Base-by-base conservation (phyloP, 1,284 basidiomycete genomes). In the Termitomyces sp. region DNA sequence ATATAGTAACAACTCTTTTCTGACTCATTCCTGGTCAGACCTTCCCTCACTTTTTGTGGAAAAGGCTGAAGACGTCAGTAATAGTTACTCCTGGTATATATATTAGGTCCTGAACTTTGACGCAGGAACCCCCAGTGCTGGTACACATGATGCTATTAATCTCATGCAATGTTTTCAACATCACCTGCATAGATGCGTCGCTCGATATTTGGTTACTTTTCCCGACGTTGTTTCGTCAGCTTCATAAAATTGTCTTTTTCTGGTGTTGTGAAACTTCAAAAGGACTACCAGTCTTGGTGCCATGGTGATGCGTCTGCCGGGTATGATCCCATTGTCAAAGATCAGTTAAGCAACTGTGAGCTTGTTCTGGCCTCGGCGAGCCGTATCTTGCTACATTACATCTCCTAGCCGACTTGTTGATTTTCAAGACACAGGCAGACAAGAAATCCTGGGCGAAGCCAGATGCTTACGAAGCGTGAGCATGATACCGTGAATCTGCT, bases 191-290 rank as follows among this genome's bases (percentile, higher is more conserved):
- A 85, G 84, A 71, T 73, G 53, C 81, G 83, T 34, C 83, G 88
- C n/a, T 92, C 90, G 0, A 69, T 89, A 31, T 89, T 91, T 67
- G 90, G 89, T 2, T 88, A 82, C 62, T 91, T 91, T 61, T 83
- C 79, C 61, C 83, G 89, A 48, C 78, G 90, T 43, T 89, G 86
- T 64, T 84, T 78, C 58, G 74, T 89, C 49, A 84, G 79, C 62
- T 91, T 85, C 67, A 65, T 79, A 60, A 92, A 92, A 64, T 73
- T 92, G 4, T 88, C 88, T 0, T 88, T 85, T 60, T 74, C 78
- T 51, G 88, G 84, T 4, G 73, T 87, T 17, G 73, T 78, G 42
- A 79, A 79, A 56, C 74, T 92, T 33, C 80, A 81, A 57, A 68
- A 71, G 45, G 83, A 90, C 61, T 90, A 88, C 63, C 70, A 77